These are phyloP conservation scores for Pestalotiopsis sp. DNA, from an alignment of 2,329 filamentous ascomycete genomes.

Conservation along the genomic window DNA sequence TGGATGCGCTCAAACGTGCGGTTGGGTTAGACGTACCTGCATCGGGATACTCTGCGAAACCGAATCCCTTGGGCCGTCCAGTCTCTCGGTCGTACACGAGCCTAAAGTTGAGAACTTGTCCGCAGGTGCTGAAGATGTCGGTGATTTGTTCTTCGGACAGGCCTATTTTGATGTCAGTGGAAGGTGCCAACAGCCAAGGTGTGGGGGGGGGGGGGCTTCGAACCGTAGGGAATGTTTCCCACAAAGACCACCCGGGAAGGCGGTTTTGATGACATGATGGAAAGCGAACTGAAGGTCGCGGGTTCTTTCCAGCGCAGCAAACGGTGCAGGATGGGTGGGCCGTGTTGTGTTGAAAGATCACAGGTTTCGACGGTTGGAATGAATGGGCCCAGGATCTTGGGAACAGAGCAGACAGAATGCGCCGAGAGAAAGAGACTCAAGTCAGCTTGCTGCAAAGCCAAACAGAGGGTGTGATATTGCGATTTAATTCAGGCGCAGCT, in stretches of 20 bases:
- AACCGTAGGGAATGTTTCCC: conserved; percentile 83
- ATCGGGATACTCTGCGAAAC: conserved; percentile 94
- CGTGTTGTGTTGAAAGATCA: not conserved
- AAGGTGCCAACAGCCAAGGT: not conserved
- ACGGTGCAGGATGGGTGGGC: not conserved
- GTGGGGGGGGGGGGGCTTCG: conserved; percentile 19
- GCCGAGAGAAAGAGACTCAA: not conserved
- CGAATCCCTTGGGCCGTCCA: conserved; percentile 91
- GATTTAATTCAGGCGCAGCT: not conserved
- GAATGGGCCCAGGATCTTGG: not conserved
- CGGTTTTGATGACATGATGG: conserved; percentile 70
- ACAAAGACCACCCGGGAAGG: conserved; percentile 81
- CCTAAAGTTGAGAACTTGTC: conserved; percentile 87
- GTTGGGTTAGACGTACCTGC: conserved; percentile 57
- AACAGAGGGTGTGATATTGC: not conserved
- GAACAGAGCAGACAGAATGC: not conserved
- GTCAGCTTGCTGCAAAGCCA: not conserved
- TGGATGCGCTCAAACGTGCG: not conserved
- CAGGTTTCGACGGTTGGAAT: not conserved
- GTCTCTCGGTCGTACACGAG: conserved; percentile 96
- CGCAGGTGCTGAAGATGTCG: conserved; percentile 88
- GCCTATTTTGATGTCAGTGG: conserved; percentile 50
- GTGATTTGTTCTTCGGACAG: conserved; percentile 95
- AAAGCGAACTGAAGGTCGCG: not conserved
- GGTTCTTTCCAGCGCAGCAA: not conserved